Evolutionary conservation across 106 monocot species (phyloP).

Genomic region (Acorus calamus): DNA sequence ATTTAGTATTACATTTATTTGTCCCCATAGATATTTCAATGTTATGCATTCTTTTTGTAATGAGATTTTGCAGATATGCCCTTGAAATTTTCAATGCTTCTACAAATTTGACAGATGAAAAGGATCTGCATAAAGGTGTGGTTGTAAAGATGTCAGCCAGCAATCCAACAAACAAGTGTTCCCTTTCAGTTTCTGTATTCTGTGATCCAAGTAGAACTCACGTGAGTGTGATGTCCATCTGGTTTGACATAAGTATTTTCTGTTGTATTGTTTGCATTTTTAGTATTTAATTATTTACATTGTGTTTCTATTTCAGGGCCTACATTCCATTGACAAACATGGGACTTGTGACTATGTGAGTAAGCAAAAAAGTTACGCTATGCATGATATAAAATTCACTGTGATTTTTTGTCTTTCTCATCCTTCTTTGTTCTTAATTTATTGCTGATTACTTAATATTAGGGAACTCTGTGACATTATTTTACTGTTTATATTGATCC

Average conservation of each 20-base stretch:
- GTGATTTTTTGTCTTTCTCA: not conserved
- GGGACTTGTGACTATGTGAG: constrained; percentile 71
- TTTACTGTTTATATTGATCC: too few species aligned
- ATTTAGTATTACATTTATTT: too few species aligned
- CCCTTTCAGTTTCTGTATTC: constrained; percentile 54
- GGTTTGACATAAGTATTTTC: not conserved
- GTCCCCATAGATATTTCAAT: too few species aligned
- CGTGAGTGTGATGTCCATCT: constrained; percentile 11
- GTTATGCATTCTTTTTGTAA: too few species aligned
- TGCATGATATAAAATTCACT: not conserved
- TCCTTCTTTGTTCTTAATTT: not conserved
- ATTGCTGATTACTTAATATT: not conserved
- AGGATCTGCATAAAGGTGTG: constrained; percentile 63
- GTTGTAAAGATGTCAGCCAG: constrained; percentile 39
- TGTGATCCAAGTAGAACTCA: constrained; percentile 41
- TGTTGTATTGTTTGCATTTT: not conserved
- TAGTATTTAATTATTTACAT: not conserved
- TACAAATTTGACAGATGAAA: constrained; percentile 36
- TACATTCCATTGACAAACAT: constrained; percentile 32
- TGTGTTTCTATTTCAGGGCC: constrained; percentile 26
- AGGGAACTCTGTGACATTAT: too few species aligned
- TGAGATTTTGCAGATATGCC: too few species aligned
- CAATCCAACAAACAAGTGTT: constrained; percentile 35
- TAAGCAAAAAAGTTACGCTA: constrained; percentile 2
- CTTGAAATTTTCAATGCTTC: too few species aligned